Evolutionary conservation across 306 rosid species (phyloP).

Genomic region (Acacia acuminata): DNA sequence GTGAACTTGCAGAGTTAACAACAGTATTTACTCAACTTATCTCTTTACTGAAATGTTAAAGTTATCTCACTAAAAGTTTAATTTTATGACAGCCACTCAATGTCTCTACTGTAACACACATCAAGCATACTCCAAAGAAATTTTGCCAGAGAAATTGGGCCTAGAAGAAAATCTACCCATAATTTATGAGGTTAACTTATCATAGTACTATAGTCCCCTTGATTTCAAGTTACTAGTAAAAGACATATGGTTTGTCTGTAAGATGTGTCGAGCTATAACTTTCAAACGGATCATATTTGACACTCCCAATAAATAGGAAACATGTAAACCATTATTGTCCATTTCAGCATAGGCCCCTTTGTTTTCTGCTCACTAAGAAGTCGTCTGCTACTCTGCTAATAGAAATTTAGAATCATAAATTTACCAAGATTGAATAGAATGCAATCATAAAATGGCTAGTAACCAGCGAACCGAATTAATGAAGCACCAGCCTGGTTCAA

Average conservation of each 20-base stretch:
- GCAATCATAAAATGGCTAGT: not conserved
- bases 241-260: not conserved
- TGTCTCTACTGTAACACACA: not conserved
- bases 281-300: not conserved
- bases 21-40: not conserved
- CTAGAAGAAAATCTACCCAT: not conserved
- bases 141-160: conserved; percentile 9
- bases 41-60: not conserved
- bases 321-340: not conserved
- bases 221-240: not conserved
- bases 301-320: not conserved
- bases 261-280: not conserved
- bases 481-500: not conserved
- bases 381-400: not conserved
- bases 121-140: conserved; percentile 16
- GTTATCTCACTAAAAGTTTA: not conserved
- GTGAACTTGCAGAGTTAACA: conserved; percentile 10
- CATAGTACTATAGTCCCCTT: not conserved
- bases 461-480: not conserved
- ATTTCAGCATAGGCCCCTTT: not conserved
- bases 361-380: not conserved
- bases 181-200: not conserved
- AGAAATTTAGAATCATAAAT: not conserved
- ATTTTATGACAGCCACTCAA: not conserved
- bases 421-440: not conserved